phyloP scores from a whole-genome alignment of 306 rosid genomes.

The Cicer chorassanicum region DNA sequence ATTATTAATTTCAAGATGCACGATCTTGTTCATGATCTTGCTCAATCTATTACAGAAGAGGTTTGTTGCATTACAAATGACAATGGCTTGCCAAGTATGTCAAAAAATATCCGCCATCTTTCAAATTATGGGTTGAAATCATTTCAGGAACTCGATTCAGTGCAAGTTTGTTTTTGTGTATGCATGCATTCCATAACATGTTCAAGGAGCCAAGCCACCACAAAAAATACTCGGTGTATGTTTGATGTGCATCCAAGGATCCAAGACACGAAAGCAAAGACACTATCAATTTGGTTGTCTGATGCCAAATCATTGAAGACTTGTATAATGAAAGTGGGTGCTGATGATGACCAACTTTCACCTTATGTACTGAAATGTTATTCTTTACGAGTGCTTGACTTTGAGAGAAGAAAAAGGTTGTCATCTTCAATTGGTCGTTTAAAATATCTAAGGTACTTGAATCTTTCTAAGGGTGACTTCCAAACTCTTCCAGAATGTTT shows the following conservation, averaged over 20 bases:
- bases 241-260: background rate
- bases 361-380: background rate
- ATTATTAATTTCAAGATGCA: constrained; percentile 18
- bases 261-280: background rate
- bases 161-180: background rate
- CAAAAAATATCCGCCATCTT: constrained; percentile 30
- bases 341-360: too few relatives aligned
- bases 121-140: background rate
- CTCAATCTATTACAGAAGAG: background rate
- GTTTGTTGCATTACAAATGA: background rate
- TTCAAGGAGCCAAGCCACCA: background rate
- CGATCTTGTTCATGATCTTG: constrained; percentile 41
- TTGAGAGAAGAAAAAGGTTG: accelerated
- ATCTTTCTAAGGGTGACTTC: background rate
- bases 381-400: background rate
- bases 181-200: background rate
- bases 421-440: constrained; percentile 12
- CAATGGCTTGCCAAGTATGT: background rate
- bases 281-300: background rate
- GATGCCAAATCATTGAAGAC: background rate
- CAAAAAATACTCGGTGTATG: background rate
- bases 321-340: accelerated
- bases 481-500: constrained; percentile 22
- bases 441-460: constrained; percentile 33
- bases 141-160: background rate